Conservation (phyloP, 495 filamentous ascomycete genomes). For the Penicillium diatomitis region DNA sequence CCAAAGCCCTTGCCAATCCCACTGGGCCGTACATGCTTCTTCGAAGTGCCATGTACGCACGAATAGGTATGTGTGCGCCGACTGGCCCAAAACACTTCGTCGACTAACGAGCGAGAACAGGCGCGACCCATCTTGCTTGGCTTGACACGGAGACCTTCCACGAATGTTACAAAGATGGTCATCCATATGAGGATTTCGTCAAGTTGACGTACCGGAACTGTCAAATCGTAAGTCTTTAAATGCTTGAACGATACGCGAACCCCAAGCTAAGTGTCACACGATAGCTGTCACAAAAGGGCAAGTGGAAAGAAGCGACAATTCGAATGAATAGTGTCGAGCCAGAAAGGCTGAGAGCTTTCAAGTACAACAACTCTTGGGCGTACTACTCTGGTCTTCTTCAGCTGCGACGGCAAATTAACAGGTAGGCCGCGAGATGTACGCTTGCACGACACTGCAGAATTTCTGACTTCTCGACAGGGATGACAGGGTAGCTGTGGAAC, state of each 20-base stretch:
- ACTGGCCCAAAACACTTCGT: neutral
- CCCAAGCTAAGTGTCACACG: constrained; percentile 8
- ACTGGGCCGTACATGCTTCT: constrained; percentile 66
- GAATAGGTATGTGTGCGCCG: constrained; percentile 49
- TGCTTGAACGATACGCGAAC: neutral
- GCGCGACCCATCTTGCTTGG: constrained; percentile 52
- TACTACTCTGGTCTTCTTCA: constrained; percentile 65
- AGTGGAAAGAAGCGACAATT: constrained; percentile 60
- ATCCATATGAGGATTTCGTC: constrained; percentile 70
- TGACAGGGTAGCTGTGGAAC: constrained; percentile 57
- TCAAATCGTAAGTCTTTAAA: constrained; percentile 38
- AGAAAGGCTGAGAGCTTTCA: constrained; percentile 63
- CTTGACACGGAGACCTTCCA: constrained; percentile 68
- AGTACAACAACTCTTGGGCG: constrained; percentile 71
- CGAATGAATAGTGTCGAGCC: constrained; percentile 57
- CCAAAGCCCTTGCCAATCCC: constrained; percentile 61
- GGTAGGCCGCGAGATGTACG: constrained; percentile 24
- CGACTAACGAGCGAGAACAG: constrained; percentile 22
- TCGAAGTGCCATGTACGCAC: constrained; percentile 61
- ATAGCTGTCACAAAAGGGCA: constrained; percentile 53
- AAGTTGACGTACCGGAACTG: constrained; percentile 52
- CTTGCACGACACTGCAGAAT: neutral
- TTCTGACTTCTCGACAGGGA: constrained; percentile 35
- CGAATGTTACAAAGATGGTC: constrained; percentile 54
- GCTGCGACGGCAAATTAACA: constrained; percentile 58